Evolutionary conservation across 352 stramenopile genomes (phyloP), one percentile per base, ranked within the genome.

Genomic region (Phytophthora rubi): DNA sequence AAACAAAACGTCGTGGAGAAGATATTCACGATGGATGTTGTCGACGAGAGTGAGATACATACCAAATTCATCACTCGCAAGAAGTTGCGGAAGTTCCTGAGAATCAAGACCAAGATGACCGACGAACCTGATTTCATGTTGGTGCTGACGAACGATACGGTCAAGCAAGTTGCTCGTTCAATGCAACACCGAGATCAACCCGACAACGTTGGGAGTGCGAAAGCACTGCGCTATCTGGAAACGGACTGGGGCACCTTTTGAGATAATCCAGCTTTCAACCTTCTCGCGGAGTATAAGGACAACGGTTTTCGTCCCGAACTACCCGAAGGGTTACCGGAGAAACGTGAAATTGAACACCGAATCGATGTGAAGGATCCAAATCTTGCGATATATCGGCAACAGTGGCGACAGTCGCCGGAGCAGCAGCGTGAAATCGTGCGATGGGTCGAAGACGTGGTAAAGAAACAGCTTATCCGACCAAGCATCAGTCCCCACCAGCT

Each of bases 111-210:
- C 23, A 65, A 71, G 35, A 26, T 39, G 12, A 7, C 23, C 8
- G 30, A 59, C 5, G 26, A 71, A 16, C 58, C 59, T 0, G 58
- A 68, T n/a, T 71, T 71, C 30, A 62, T 71, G 65, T 23, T 67
- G 44, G 55, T 59, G 10, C 30, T 71, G 23, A 44, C 55, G 54
- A 65, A 60, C 26, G 51, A 62, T 7, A 59, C 49, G 8, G 67
- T 62, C 28, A 62, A 57, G 28, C 35, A 32, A 49, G 61, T 62
- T 12, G 65, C 57, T 7, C 23, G 54, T 0, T 59, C 47, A n/a
- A 2, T 61, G 3, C 28, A 62, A 13, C 58, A 30, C 8, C 58
- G 23, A 26, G 23, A 26, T 26, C 23, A 26, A 26, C 23, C 23
- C 0, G 53, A 62, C 9, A 68, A 52, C 3, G 62, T 68, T 21